Percentiles rank a stretch among this genome's conserved stretches.
Evolutionary conservation across 805 yeast genomes (phyloP).

Genomic region (Schizosaccharomyces osmophilus): DNA sequence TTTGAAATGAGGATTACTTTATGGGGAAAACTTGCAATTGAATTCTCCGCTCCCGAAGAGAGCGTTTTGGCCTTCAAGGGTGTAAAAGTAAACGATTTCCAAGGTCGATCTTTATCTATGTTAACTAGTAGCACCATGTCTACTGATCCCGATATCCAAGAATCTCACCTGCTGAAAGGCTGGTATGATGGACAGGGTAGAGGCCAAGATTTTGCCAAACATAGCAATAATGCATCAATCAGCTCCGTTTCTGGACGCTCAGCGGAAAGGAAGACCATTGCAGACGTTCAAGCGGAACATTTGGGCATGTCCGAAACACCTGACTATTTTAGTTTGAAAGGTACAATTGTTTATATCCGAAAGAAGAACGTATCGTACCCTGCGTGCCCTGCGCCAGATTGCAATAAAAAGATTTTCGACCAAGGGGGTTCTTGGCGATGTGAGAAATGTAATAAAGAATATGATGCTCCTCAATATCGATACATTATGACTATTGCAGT

Average conservation of each 20-base stretch:
- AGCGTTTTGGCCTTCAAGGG: conserved; percentile 73
- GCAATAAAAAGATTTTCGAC: conserved; percentile 67
- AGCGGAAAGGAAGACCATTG: conserved; percentile 38
- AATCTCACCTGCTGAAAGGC: conserved; percentile 69
- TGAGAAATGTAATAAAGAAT: conserved; percentile 61
- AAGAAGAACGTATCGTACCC: conserved; percentile 70
- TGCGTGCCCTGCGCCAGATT: conserved; percentile 53
- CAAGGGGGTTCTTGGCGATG: conserved; percentile 65
- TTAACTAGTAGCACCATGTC: conserved; percentile 53
- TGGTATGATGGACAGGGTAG: conserved; percentile 79
- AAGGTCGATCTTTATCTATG: conserved; percentile 62
- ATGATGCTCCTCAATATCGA: conserved; percentile 48
- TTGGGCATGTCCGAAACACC: conserved; percentile 54
- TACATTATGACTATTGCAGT: conserved; percentile 54
- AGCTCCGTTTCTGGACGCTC: conserved; percentile 17
- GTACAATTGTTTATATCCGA: conserved; percentile 43
- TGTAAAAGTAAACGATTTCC: conserved; percentile 66
- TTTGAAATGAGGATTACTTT: conserved; percentile 55
- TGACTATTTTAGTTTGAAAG: conserved; percentile 56
- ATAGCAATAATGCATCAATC: conserved; percentile 9
- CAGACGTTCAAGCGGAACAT: conserved; percentile 37
- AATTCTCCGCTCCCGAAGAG: conserved; percentile 48
- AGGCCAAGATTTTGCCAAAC: conserved; percentile 17
- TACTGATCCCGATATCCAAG: conserved; percentile 70
- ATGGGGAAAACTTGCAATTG: conserved; percentile 75